Conservation (phyloP, 2,329 filamentous ascomycete species). For the Emydomyces testavorans region DNA sequence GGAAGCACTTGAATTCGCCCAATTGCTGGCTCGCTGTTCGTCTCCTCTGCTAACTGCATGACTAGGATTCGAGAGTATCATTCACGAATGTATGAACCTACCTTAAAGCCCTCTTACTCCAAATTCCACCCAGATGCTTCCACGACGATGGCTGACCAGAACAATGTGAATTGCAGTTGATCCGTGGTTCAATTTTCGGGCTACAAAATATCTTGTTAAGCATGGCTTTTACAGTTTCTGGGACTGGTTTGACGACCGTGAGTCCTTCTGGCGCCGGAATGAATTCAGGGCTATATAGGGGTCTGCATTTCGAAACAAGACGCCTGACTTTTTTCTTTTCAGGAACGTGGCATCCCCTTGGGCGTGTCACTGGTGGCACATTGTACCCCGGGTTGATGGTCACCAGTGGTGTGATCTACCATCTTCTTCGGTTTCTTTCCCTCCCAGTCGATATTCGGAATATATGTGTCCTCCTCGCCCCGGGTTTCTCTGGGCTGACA, state of each 20-base stretch:
- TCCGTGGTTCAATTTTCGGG: slow-evolving; percentile 99
- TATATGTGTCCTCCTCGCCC: slow-evolving; percentile 92
- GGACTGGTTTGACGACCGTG: slow-evolving; percentile 99
- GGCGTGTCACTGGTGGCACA: slow-evolving; percentile 96
- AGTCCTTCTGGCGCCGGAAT: slow-evolving; percentile 21
- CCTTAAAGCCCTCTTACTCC: slow-evolving; percentile 7
- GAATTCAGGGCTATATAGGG: background rate
- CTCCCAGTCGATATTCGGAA: slow-evolving; percentile 97
- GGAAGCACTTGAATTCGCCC: slow-evolving; percentile 25
- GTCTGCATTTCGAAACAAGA: background rate
- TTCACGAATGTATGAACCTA: slow-evolving; percentile 81
- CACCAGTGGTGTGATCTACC: slow-evolving; percentile 93
- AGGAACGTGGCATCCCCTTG: slow-evolving; percentile 96
- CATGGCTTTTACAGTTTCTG: slow-evolving; percentile 98
- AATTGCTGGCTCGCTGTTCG: background rate
- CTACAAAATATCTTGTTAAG: slow-evolving; percentile 92
- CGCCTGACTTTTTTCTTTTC: slow-evolving; percentile 12
- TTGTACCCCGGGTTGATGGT: slow-evolving; percentile 98
- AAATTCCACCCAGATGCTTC: background rate
- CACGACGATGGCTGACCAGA: background rate
- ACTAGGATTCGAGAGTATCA: slow-evolving; percentile 92
- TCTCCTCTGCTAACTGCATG: slow-evolving; percentile 11
- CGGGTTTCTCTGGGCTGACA: slow-evolving; percentile 86
- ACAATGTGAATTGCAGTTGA: slow-evolving; percentile 54
- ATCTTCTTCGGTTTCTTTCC: slow-evolving; percentile 74